Evolutionary conservation across 2,329 filamentous ascomycete species (phyloP), one percentile per base, ranked within the genome.

Genomic region (Fusarium napiforme): DNA sequence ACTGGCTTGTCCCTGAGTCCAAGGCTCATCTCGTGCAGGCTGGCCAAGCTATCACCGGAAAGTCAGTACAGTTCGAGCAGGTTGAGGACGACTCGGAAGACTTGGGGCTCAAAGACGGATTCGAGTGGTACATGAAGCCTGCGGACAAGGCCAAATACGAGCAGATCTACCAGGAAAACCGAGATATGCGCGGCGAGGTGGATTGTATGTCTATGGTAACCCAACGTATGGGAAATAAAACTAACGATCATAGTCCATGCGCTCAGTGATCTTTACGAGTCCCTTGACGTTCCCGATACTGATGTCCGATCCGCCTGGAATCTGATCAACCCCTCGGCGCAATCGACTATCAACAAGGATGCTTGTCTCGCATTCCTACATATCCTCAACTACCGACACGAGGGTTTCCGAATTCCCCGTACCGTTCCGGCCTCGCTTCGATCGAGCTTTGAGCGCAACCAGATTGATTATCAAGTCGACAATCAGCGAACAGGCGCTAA

Each of bases 81-180:
- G 90, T 97, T 67, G 93, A 95, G 61, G 93, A 95, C 76, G 93
- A 97, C 68, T 90, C 92, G 73, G 95, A 97, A 76, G 91, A 92
- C 8, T 90, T 91, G 2, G 95, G 95, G 2, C 86, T 99, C 71
- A 97, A 97, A 82, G 95, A 98, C 83, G 96, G 96, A 18, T 99
- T 99, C 82, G 96, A 99, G 82, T 99, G 96, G 96, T 99, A 99
- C 85, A 99, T 99, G 94, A 95, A 91, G 68, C 96, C 96, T 1
- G 84, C 87, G 36, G 95, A 99, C 84, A 97, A 97, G 84, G 81
- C 90, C 73, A 98, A 98, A 83, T 99, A 99, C 85, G 95, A 98
- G 83, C 94, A 96, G 78, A 99, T 99, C 83, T 99, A 98, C 84
- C 93, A 93, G 73, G 95, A 97, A 78, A 97, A 95, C 84, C 90